A percentile compares a stretch with the other conserved stretches of the same genome.
Evolutionary conservation across 768 basidiomycete species (phyloP).

Genomic region (Termitomyces sp.): DNA sequence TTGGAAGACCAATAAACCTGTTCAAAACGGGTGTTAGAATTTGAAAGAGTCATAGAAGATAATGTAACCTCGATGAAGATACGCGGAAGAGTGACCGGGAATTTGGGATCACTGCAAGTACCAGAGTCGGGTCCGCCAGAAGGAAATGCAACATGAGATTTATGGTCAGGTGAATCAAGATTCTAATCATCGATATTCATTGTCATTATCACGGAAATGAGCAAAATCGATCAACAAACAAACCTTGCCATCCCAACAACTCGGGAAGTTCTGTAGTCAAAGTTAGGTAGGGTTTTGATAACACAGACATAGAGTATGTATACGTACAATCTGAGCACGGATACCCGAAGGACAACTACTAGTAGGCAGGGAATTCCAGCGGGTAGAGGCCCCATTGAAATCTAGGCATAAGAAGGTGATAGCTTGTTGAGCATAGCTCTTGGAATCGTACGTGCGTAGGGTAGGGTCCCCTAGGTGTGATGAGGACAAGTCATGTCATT

Average conservation of each 20-base stretch:
- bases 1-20: slow-evolving; percentile 41
- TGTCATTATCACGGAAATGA: not conserved
- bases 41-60: not conserved
- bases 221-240: not conserved
- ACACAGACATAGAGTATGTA: not conserved
- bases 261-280: slow-evolving; percentile 38
- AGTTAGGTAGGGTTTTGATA: not conserved
- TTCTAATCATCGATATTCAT: slow-evolving; percentile 22
- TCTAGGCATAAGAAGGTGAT: slow-evolving; percentile 43
- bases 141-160: slow-evolving; percentile 44
- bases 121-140: slow-evolving; percentile 43
- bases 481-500: not conserved
- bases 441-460: slow-evolving; percentile 41
- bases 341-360: slow-evolving; percentile 38
- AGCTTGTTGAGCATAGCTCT: slow-evolving; percentile 38
- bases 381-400: slow-evolving; percentile 34
- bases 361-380: slow-evolving; percentile 32
- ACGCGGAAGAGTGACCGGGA: slow-evolving; percentile 38
- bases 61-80: slow-evolving; percentile 45
- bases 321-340: slow-evolving; percentile 44
- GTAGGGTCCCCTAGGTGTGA: slow-evolving; percentile 29
- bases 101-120: slow-evolving; percentile 41
- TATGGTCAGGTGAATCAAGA: slow-evolving; percentile 43
- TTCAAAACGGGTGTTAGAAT: not conserved
- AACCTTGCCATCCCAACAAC: slow-evolving; percentile 54